phyloP scores from a whole-genome alignment of 169 alveolate species.

The Babesia ovata region DNA sequence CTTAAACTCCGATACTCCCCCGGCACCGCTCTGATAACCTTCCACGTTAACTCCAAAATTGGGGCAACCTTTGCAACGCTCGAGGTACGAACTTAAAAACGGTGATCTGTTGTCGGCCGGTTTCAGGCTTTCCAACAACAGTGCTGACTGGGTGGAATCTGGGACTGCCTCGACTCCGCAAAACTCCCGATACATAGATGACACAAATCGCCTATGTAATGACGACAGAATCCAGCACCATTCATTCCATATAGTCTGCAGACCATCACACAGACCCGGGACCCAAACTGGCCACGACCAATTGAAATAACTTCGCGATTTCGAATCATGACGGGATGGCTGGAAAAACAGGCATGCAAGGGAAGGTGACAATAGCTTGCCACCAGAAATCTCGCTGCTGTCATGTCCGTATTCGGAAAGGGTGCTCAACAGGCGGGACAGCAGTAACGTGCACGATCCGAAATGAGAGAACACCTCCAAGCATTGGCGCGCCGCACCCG shows the following conservation, averaged over 20 bases:
- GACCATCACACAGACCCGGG: conserved; percentile 8
- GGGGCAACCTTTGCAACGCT: neutral
- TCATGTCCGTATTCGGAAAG: neutral
- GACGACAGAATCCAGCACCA: conserved; percentile 5
- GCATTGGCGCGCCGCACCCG: neutral
- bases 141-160: neutral
- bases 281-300: conserved; percentile 11
- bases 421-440: conserved; percentile 3
- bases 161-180: conserved; percentile 26
- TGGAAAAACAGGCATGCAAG: neutral
- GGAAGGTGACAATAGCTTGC: neutral
- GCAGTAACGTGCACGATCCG: conserved; percentile 19
- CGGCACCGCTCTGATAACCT: neutral
- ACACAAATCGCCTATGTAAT: conserved; percentile 9
- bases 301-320: neutral
- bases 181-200: conserved; percentile 30
- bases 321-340: neutral
- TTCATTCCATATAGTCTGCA: conserved; percentile 9
- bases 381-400: neutral
- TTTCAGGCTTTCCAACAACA: neutral
- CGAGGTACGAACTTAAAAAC: neutral
- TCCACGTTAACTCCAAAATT: neutral
- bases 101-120: conserved; percentile 1
- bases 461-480: conserved; percentile 3
- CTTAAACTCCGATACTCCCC: conserved; percentile 24